A percentile compares a stretch with the other conserved stretches of the same genome.
phyloP scores from a whole-genome alignment of 1,284 basidiomycete species.

The Leccinum fuscescens region DNA sequence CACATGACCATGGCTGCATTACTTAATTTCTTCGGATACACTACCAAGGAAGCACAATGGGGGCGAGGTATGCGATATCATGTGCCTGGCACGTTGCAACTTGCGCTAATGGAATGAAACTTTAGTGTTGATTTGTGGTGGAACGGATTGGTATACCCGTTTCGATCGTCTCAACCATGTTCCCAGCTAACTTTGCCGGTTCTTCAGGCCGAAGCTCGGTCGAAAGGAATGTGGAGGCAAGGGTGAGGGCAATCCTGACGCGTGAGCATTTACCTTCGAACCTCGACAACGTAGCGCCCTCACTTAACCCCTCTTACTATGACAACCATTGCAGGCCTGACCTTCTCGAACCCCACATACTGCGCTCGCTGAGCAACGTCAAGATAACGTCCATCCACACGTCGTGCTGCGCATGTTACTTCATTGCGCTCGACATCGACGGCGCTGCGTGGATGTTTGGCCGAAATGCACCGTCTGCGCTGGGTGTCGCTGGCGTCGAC shows the following conservation, averaged over 20 bases:
- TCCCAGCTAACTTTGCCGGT: constrained; percentile 21
- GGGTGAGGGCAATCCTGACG: constrained; percentile 42
- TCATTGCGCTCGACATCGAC: constrained; percentile 69
- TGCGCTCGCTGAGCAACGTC: constrained; percentile 84
- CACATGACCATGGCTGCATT: constrained; percentile 31
- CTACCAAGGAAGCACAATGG: constrained; percentile 30
- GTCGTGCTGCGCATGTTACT: constrained; percentile 72
- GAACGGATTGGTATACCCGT: constrained; percentile 65
- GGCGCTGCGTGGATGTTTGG: constrained; percentile 88
- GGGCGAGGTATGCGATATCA: constrained; percentile 31
- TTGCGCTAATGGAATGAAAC: constrained; percentile 15
- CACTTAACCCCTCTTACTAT: neutral
- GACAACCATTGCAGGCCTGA: constrained; percentile 49
- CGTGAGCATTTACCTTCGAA: constrained; percentile 28
- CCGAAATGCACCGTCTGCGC: constrained; percentile 62
- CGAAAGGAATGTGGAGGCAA: constrained; percentile 57
- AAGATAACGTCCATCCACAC: constrained; percentile 70
- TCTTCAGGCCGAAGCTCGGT: constrained; percentile 59
- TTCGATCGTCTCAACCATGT: neutral
- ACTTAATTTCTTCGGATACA: constrained; percentile 19
- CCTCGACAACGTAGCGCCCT: constrained; percentile 1
- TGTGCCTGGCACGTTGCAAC: constrained; percentile 10
- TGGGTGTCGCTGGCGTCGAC: constrained; percentile 56
- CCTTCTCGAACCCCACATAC: constrained; percentile 81
- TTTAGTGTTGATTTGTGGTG: constrained; percentile 79